phyloP scores from a whole-genome alignment of 345 rosid genomes.

The Limnanthes douglasii region DNA sequence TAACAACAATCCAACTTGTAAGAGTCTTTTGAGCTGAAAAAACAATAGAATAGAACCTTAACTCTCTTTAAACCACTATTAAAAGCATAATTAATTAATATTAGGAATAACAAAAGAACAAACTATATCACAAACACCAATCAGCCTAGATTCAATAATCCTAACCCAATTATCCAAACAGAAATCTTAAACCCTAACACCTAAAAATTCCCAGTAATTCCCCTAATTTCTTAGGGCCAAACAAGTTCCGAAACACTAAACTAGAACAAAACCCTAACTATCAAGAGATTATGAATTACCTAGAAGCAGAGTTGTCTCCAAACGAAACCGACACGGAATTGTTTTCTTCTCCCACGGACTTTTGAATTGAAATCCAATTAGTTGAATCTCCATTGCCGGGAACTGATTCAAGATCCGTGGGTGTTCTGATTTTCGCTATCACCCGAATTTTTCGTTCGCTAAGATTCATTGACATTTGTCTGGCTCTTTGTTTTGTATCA shows the following conservation, averaged over 20 bases:
- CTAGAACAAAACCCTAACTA: neutral
- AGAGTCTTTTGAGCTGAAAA: conserved; percentile 33
- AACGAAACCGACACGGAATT: conserved; percentile 29
- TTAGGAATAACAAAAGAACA: neutral
- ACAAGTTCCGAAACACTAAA: neutral
- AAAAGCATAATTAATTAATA: neutral
- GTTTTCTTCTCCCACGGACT: conserved; percentile 27
- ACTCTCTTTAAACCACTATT: neutral
- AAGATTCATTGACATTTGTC: neutral
- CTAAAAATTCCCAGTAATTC: neutral
- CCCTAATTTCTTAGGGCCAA: neutral
- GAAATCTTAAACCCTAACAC: neutral
- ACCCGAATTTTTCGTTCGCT: conserved; percentile 25
- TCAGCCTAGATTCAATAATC: neutral
- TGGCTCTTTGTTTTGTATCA: neutral
- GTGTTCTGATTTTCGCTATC: conserved; percentile 42
- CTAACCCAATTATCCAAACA: neutral
- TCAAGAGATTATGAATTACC: conserved; percentile 10
- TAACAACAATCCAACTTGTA: too few species aligned
- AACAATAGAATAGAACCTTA: neutral
- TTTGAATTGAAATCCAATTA: conserved; percentile 22
- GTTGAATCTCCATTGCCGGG: neutral
- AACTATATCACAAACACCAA: neutral
- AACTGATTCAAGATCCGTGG: conserved; percentile 11
- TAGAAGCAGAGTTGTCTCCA: conserved; percentile 23